Conservation (phyloP, 768 basidiomycete genomes). For the Cantharellus anzutake region DNA sequence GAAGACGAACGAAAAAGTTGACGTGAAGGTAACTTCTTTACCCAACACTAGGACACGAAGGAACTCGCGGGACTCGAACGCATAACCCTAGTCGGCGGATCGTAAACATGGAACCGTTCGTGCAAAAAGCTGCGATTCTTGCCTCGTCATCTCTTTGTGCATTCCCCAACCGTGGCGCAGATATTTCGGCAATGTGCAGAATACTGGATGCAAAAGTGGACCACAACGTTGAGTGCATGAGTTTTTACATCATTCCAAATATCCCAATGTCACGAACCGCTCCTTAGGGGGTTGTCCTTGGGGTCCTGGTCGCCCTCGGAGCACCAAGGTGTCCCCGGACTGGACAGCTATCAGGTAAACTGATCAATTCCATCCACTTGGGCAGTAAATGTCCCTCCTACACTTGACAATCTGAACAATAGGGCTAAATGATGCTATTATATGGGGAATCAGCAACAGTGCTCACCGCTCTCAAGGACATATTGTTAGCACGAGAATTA, state of each 20-base stretch:
- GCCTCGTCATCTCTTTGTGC: slow-evolving; percentile 80
- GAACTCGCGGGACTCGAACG: slow-evolving; percentile 87
- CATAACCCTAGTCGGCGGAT: slow-evolving; percentile 42
- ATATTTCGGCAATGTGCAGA: slow-evolving; percentile 74
- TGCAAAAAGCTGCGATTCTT: slow-evolving; percentile 4
- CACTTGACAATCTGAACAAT: neutral
- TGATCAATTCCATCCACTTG: slow-evolving; percentile 1
- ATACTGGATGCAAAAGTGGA: slow-evolving; percentile 29
- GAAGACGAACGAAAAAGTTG: slow-evolving; percentile 37
- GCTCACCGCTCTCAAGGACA: slow-evolving; percentile 4
- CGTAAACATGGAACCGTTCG: neutral
- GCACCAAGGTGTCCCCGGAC: slow-evolving; percentile 76
- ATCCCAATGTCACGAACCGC: slow-evolving; percentile 29
- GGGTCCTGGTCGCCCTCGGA: slow-evolving; percentile 55
- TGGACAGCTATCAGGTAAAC: slow-evolving; percentile 41
- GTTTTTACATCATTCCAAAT: neutral
- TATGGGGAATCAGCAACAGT: neutral
- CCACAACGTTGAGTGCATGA: neutral
- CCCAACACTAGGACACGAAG: slow-evolving; percentile 71
- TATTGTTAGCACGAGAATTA: neutral
- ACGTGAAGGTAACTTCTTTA: slow-evolving; percentile 72
- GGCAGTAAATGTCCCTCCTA: neutral
- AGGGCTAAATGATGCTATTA: neutral
- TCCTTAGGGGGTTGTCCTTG: slow-evolving; percentile 86
- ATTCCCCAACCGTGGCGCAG: slow-evolving; percentile 70